These are phyloP conservation scores for Podospora pseudopauciseta DNA, from an alignment of 495 filamentous ascomycete genomes.

Conservation along the genomic window DNA sequence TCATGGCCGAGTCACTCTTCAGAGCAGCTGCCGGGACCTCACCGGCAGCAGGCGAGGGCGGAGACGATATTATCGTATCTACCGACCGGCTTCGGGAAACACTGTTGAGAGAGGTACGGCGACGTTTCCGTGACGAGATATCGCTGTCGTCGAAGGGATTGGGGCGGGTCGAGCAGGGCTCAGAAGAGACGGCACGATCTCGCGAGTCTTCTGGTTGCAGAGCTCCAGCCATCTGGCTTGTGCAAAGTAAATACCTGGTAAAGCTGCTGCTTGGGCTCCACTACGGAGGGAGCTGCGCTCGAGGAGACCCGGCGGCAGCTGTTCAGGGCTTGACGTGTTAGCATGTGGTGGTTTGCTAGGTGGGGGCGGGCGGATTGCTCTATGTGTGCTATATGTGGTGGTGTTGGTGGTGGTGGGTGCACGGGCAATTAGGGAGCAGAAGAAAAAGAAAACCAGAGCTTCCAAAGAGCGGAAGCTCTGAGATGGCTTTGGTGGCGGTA, in stretches of 20 bases:
- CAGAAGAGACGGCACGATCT: constrained; percentile 57
- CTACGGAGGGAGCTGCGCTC: constrained; percentile 31
- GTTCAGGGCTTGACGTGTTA: constrained; percentile 28
- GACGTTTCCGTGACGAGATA: constrained; percentile 50
- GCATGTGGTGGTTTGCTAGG: constrained; percentile 32
- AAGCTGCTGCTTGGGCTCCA: constrained; percentile 28
- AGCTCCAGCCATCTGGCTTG: constrained; percentile 53
- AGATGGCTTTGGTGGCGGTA: constrained; percentile 1
- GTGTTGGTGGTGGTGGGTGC: neutral
- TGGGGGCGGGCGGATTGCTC: constrained; percentile 10
- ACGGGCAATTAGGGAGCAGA: neutral
- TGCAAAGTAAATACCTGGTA: constrained; percentile 23
- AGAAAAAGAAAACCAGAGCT: neutral
- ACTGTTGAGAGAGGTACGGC: constrained; percentile 42
- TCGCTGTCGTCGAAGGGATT: constrained; percentile 56
- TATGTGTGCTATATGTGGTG: neutral
- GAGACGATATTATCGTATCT: constrained; percentile 35
- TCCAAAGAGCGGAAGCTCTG: neutral
- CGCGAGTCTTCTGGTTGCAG: constrained; percentile 44
- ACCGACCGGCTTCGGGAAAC: constrained; percentile 42
- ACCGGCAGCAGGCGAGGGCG: constrained; percentile 23
- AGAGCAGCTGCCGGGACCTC: constrained; percentile 21
- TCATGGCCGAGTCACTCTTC: constrained; percentile 38
- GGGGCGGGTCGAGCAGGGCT: constrained; percentile 55
- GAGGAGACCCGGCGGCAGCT: constrained; percentile 37